Evolutionary conservation across 768 basidiomycete species (phyloP).

Genomic region (Coprinopsis strossmayeri): DNA sequence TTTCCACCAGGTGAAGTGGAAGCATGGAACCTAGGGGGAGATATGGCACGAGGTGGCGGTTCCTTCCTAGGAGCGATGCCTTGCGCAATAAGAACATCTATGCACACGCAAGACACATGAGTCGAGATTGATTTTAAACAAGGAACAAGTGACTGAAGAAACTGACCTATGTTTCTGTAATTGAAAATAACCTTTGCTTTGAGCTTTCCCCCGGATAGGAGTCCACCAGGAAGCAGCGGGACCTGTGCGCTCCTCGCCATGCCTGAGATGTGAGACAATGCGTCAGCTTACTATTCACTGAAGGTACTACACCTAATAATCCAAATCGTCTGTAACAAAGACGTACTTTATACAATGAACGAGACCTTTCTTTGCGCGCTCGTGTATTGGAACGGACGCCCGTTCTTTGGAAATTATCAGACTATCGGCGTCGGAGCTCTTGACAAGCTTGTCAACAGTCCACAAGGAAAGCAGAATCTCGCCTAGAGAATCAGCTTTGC

Average conservation of each 20-base stretch:
- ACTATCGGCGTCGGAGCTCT: neutral
- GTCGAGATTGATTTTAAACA: neutral
- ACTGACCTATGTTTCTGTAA: neutral
- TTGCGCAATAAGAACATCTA: neutral
- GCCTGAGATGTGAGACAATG: neutral
- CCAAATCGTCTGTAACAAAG: too few relatives aligned
- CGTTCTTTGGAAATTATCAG: constrained; percentile 24
- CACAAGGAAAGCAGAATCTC: too few relatives aligned
- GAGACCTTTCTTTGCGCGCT: constrained; percentile 25
- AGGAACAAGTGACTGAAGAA: neutral
- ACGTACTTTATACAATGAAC: neutral
- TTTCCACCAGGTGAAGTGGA: too few relatives aligned
- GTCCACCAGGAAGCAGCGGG: too few relatives aligned
- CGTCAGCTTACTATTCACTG: neutral
- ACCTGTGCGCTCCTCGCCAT: neutral
- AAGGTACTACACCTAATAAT: too few relatives aligned
- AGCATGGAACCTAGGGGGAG: too few relatives aligned
- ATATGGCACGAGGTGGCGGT: neutral
- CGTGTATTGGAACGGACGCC: constrained; percentile 42
- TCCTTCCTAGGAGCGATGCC: neutral
- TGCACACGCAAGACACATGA: neutral
- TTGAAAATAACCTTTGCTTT: neutral
- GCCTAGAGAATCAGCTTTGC: too few relatives aligned
- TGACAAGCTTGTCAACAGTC: constrained; percentile 13
- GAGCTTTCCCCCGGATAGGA: neutral